A percentile compares a stretch with the other conserved stretches of the same genome.
phyloP scores from a whole-genome alignment of 768 basidiomycete genomes.

The Lentinus tigrinus region DNA sequence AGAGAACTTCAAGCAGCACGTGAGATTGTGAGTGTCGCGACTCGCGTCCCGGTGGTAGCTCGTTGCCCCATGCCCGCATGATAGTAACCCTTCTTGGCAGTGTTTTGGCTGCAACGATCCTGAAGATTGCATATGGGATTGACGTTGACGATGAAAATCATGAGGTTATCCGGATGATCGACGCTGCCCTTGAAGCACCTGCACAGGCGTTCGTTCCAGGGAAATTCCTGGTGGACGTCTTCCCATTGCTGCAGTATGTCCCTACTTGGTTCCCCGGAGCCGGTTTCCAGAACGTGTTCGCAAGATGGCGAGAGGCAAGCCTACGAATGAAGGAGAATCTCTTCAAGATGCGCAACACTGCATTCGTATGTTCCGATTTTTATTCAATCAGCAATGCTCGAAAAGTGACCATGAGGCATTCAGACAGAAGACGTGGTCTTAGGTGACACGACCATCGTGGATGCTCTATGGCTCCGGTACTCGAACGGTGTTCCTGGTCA shows the following conservation, averaged over 20 bases:
- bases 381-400: neutral
- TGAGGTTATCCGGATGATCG: neutral
- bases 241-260: slow-evolving; percentile 18
- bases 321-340: neutral
- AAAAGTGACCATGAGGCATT: neutral
- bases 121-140: slow-evolving; percentile 19
- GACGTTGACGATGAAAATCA: slow-evolving; percentile 6
- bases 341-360: neutral
- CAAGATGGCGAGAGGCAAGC: neutral
- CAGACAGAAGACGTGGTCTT: neutral
- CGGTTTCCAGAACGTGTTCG: slow-evolving; percentile 15
- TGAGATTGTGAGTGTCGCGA: too few species aligned
- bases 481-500: neutral
- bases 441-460: neutral
- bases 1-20: too few species aligned
- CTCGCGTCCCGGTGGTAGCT: too few species aligned
- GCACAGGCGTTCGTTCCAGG: neutral
- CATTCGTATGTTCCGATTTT: neutral
- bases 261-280: slow-evolving; percentile 29
- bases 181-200: neutral
- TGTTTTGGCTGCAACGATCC: slow-evolving; percentile 1
- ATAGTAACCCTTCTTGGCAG: neutral
- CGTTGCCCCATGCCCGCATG: too few species aligned
- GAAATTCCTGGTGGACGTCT: neutral
- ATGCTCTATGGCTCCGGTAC: neutral